These are phyloP conservation scores for Neofusicoccum parvum DNA, from an alignment of 2,329 filamentous ascomycete species.

Conservation along the genomic window DNA sequence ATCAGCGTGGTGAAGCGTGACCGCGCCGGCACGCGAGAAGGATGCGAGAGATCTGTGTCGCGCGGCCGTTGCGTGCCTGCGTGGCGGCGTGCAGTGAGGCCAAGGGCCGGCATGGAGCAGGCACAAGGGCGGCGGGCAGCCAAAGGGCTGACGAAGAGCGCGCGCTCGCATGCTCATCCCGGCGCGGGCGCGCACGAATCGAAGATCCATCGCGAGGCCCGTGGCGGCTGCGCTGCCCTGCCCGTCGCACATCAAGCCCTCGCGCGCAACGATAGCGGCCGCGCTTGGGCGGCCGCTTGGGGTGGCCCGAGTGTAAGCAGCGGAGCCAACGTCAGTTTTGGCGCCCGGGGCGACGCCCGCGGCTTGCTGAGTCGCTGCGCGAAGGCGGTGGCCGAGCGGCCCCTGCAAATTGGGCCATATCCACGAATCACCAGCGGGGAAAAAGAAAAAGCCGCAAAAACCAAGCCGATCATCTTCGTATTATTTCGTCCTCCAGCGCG, in stretches of 20 bases:
- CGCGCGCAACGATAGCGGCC: slow-evolving; percentile 18
- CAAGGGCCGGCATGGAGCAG: background rate
- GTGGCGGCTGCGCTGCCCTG: background rate
- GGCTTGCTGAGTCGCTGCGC: slow-evolving; percentile 15
- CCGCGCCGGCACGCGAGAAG: slow-evolving; percentile 9
- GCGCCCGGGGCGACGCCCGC: slow-evolving; percentile 16
- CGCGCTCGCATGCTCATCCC: background rate
- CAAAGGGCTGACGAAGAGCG: slow-evolving; percentile 9
- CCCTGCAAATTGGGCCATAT: slow-evolving; percentile 13
- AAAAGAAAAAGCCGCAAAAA: slow-evolving; percentile 22
- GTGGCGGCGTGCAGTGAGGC: slow-evolving; percentile 8
- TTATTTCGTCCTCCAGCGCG: slow-evolving; percentile 14
- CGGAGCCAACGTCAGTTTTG: slow-evolving; percentile 20
- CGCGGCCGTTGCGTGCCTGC: slow-evolving; percentile 19
- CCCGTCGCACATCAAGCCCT: slow-evolving; percentile 17
- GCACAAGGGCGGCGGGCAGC: background rate
- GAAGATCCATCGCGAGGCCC: slow-evolving; percentile 17
- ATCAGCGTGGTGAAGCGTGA: slow-evolving; percentile 12
- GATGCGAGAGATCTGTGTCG: slow-evolving; percentile 18
- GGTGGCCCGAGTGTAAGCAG: slow-evolving; percentile 16
- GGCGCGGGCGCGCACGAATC: slow-evolving; percentile 16
- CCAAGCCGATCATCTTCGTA: slow-evolving; percentile 19
- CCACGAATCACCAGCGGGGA: slow-evolving; percentile 20
- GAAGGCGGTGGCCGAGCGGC: slow-evolving; percentile 15
- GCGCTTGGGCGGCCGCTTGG: background rate